Percentiles rank a stretch among this genome's conserved stretches.
phyloP scores from a whole-genome alignment of 805 yeast species.

The Saccharomycopsis sp. region DNA sequence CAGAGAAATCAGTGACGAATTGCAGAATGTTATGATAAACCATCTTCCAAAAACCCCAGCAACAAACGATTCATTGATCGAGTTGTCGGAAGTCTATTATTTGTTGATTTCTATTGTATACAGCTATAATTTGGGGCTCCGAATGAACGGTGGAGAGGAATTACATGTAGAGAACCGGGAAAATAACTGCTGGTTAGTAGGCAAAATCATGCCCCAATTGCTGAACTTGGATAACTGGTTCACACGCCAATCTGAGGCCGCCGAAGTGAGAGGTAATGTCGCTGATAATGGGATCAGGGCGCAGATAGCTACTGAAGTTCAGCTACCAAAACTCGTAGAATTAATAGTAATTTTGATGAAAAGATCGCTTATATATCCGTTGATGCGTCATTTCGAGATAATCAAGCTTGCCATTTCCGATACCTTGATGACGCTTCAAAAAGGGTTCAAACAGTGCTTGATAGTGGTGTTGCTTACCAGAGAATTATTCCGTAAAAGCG shows the following conservation, averaged over 20 bases:
- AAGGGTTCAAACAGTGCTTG: slow-evolving; percentile 64
- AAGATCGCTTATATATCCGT: slow-evolving; percentile 73
- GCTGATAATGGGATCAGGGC: slow-evolving; percentile 17
- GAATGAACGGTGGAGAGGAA: slow-evolving; percentile 67
- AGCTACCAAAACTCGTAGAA: slow-evolving; percentile 36
- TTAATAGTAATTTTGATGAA: slow-evolving; percentile 57
- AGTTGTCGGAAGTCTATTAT: slow-evolving; percentile 58
- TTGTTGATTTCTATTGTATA: slow-evolving; percentile 63
- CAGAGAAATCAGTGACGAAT: neutral
- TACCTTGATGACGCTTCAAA: slow-evolving; percentile 53
- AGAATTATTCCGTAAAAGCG: slow-evolving; percentile 76
- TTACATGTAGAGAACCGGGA: slow-evolving; percentile 45
- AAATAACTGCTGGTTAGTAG: slow-evolving; percentile 93
- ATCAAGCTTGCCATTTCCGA: slow-evolving; percentile 66
- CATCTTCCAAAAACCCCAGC: slow-evolving; percentile 24
- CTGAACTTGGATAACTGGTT: slow-evolving; percentile 61
- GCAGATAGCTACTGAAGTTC: slow-evolving; percentile 22
- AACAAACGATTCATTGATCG: slow-evolving; percentile 62
- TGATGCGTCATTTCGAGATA: slow-evolving; percentile 65
- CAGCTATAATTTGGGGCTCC: slow-evolving; percentile 64
- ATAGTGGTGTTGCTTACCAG: slow-evolving; percentile 52
- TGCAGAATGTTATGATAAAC: neutral
- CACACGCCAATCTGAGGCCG: slow-evolving; percentile 26
- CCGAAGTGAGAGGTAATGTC: slow-evolving; percentile 30
- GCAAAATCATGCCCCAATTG: slow-evolving; percentile 76